phyloP scores from a whole-genome alignment of 768 basidiomycete genomes.

The Serendipita vermifera region DNA sequence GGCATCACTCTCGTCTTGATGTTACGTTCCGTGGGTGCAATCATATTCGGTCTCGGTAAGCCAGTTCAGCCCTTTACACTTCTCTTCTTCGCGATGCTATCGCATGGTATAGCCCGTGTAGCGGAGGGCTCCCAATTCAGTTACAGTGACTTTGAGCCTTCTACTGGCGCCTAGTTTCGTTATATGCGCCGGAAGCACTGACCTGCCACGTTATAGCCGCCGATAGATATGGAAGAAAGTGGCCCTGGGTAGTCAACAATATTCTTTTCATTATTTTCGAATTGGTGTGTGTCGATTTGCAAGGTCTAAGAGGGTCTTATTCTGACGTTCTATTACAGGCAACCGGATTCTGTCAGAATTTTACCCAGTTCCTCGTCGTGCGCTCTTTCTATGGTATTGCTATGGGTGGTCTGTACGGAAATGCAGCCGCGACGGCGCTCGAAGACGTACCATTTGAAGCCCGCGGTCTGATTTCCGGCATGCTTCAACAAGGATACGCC shows the following conservation, averaged over 20 bases:
- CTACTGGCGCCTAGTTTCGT: neutral
- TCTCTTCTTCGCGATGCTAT: neutral
- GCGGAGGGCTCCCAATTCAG: slow-evolving; percentile 18
- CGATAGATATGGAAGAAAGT: slow-evolving; percentile 86
- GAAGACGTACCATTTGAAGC: slow-evolving; percentile 81
- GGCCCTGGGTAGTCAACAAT: slow-evolving; percentile 74
- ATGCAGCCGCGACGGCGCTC: slow-evolving; percentile 66
- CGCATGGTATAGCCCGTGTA: slow-evolving; percentile 8
- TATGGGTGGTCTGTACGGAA: slow-evolving; percentile 86
- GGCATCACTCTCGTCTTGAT: slow-evolving; percentile 79
- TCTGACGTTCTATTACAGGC: slow-evolving; percentile 25
- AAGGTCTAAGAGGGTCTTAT: too few relatives aligned
- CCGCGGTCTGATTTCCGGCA: slow-evolving; percentile 72
- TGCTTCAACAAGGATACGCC: slow-evolving; percentile 84
- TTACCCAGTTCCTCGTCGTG: slow-evolving; percentile 63
- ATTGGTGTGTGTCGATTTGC: slow-evolving; percentile 26
- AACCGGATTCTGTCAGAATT: slow-evolving; percentile 69
- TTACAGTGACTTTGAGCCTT: slow-evolving; percentile 37
- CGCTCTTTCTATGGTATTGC: slow-evolving; percentile 46
- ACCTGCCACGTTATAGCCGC: slow-evolving; percentile 73
- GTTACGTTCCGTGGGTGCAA: slow-evolving; percentile 54
- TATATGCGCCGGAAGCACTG: slow-evolving; percentile 15
- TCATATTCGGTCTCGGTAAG: slow-evolving; percentile 13
- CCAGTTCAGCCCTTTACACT: neutral
- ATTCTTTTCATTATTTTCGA: slow-evolving; percentile 58